These are phyloP conservation scores for Sugiyamaella marilandica DNA, from an alignment of 805 yeast species.

Conservation along the genomic window DNA sequence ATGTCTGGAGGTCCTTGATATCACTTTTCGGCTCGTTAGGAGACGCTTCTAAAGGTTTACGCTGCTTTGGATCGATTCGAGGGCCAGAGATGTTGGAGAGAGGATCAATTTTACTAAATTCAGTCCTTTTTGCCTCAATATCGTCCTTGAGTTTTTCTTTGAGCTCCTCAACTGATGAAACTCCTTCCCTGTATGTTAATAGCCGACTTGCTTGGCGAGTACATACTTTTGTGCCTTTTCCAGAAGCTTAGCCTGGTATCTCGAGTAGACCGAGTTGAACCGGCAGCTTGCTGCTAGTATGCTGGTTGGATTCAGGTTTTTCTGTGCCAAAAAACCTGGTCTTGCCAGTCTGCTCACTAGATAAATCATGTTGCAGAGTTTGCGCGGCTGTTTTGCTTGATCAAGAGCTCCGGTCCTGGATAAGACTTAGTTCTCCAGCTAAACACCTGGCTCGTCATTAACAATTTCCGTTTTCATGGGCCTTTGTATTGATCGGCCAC, in stretches of 20 bases:
- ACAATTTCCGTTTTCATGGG: no score
- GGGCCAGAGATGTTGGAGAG: slow-evolving; percentile 28
- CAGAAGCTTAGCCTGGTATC: slow-evolving; percentile 41
- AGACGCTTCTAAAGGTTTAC: slow-evolving; percentile 27
- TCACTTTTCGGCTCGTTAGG: slow-evolving; percentile 36
- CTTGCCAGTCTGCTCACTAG: not conserved
- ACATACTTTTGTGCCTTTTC: slow-evolving; percentile 33
- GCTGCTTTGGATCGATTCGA: slow-evolving; percentile 15
- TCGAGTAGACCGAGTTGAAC: slow-evolving; percentile 25
- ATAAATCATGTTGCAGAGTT: not conserved
- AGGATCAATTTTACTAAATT: slow-evolving; percentile 63
- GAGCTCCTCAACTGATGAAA: slow-evolving; percentile 50
- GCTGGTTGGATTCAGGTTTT: no score
- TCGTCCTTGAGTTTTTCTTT: slow-evolving; percentile 57
- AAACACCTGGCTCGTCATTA: no score
- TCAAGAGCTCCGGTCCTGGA: no score
- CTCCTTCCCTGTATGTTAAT: slow-evolving; percentile 34
- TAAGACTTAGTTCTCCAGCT: no score
- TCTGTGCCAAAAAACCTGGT: not conserved
- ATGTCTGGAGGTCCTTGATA: slow-evolving; percentile 67
- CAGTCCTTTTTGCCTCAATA: slow-evolving; percentile 51
- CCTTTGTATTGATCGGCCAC: no score
- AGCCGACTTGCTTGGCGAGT: not conserved
- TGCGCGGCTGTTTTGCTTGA: not conserved
- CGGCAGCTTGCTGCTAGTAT: no score